phyloP scores from a whole-genome alignment of 306 rosid genomes.

The Phaseolus lunatus region DNA sequence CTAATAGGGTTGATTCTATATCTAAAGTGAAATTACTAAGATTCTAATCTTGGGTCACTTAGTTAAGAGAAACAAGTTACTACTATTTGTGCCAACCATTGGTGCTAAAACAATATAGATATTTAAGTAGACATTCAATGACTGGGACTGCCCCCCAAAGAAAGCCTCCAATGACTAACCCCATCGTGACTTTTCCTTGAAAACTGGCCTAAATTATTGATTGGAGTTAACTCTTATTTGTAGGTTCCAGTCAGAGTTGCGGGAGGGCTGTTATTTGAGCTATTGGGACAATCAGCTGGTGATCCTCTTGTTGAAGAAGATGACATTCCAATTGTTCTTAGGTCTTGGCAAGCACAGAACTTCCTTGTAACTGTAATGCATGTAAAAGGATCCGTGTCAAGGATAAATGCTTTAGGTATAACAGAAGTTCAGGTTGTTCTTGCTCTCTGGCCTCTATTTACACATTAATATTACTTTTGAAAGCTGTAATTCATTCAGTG shows the following conservation, averaged over 20 bases:
- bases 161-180: conserved; percentile 3
- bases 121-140: conserved; percentile 1
- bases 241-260: conserved; percentile 98
- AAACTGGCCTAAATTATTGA: conserved; percentile 18
- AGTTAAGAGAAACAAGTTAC: too few relatives aligned
- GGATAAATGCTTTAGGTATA: conserved; percentile 77
- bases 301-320: conserved; percentile 87
- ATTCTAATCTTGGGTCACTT: too few relatives aligned
- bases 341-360: conserved; percentile 96
- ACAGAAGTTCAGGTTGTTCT: conserved; percentile 92
- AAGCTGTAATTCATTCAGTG: conserved; percentile 34
- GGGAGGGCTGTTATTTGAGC: conserved; percentile 93
- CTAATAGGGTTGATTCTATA: too few relatives aligned
- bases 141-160: background rate
- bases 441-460: conserved; percentile 39
- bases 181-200: background rate
- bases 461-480: conserved; percentile 27
- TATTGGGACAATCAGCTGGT: conserved; percentile 93
- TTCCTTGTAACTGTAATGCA: conserved; percentile 87
- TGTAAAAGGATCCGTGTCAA: conserved; percentile 69
- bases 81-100: too few relatives aligned
- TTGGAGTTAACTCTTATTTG: conserved; percentile 37
- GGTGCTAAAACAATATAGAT: background rate
- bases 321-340: conserved; percentile 89
- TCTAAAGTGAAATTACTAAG: too few relatives aligned